phyloP scores from a whole-genome alignment of 495 filamentous ascomycete species.

The Cladorrhinum samala region DNA sequence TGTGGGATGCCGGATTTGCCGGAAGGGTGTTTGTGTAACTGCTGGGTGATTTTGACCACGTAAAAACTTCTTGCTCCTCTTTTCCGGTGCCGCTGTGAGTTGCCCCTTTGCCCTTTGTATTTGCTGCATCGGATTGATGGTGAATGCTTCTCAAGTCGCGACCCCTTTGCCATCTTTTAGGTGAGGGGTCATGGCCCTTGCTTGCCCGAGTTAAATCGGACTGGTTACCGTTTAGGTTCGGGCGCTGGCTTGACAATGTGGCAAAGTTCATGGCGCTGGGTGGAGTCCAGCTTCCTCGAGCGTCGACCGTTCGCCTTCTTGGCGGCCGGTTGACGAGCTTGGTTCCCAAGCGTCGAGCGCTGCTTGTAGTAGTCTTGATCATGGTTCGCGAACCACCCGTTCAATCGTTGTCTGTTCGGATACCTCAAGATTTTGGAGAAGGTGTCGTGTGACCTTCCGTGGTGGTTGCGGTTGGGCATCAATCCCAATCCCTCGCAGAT shows the following conservation, averaged over 20 bases:
- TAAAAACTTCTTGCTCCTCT: too few relatives aligned
- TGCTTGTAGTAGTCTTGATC: neutral
- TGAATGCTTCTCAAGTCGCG: neutral
- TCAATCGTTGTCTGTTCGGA: neutral
- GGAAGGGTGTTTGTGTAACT: neutral
- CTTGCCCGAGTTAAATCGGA: neutral
- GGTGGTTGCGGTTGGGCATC: neutral
- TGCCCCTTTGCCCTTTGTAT: neutral
- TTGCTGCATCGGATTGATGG: neutral
- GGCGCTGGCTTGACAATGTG: neutral
- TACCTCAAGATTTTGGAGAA: neutral
- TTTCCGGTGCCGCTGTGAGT: neutral
- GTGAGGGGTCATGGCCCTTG: neutral
- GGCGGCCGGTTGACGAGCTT: neutral
- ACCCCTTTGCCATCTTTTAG: neutral
- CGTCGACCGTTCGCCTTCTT: neutral
- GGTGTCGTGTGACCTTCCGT: neutral
- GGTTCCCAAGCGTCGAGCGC: neutral
- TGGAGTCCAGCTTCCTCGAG: neutral
- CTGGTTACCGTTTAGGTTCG: neutral
- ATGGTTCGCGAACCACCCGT: neutral
- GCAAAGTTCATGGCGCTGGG: neutral
- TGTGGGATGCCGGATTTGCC: neutral
- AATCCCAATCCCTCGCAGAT: neutral
- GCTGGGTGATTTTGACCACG: too few relatives aligned